These are phyloP conservation scores for Beauveria rudraprayagi DNA, from an alignment of 2,329 filamentous ascomycete genomes.

Conservation along the genomic window DNA sequence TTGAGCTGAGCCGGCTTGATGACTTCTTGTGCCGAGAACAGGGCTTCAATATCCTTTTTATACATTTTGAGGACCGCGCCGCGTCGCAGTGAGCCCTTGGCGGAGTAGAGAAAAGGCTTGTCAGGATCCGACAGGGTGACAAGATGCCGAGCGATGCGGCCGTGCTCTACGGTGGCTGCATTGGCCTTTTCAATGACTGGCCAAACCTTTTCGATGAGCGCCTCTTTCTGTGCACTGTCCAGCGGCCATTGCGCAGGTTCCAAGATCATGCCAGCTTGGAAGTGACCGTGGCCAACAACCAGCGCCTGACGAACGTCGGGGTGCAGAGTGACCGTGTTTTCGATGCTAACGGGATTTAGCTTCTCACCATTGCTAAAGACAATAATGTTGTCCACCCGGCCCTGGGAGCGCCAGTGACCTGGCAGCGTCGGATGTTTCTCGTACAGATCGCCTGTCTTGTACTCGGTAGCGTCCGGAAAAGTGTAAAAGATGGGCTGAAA, in stretches of 20 bases:
- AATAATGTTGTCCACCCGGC: constrained; percentile 34
- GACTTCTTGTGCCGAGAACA: constrained; percentile 27
- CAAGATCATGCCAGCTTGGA: constrained; percentile 40
- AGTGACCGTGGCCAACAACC: constrained; percentile 36
- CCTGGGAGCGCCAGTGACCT: constrained; percentile 22
- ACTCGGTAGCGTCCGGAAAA: constrained; percentile 27
- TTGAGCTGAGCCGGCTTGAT: constrained; percentile 15
- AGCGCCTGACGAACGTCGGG: constrained; percentile 32
- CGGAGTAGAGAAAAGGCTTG: constrained; percentile 35
- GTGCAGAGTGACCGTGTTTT: constrained; percentile 30
- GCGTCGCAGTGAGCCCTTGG: constrained; percentile 40
- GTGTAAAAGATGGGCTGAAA: constrained; percentile 28
- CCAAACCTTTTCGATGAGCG: constrained; percentile 36
- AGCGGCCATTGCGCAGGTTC: constrained; percentile 31
- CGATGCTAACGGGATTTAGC: constrained; percentile 37
- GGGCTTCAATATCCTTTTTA: constrained; percentile 31
- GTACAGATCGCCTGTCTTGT: constrained; percentile 30
- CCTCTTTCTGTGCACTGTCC: constrained; percentile 15
- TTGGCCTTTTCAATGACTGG: constrained; percentile 35
- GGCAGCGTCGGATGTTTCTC: constrained; percentile 33
- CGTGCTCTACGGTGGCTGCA: constrained; percentile 35
- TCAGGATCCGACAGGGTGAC: constrained; percentile 29
- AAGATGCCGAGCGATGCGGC: constrained; percentile 33
- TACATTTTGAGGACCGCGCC: constrained; percentile 31
- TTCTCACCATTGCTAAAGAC: constrained; percentile 45